Conservation (phyloP, 495 filamentous ascomycete species). For the Penicillium salamii region DNA sequence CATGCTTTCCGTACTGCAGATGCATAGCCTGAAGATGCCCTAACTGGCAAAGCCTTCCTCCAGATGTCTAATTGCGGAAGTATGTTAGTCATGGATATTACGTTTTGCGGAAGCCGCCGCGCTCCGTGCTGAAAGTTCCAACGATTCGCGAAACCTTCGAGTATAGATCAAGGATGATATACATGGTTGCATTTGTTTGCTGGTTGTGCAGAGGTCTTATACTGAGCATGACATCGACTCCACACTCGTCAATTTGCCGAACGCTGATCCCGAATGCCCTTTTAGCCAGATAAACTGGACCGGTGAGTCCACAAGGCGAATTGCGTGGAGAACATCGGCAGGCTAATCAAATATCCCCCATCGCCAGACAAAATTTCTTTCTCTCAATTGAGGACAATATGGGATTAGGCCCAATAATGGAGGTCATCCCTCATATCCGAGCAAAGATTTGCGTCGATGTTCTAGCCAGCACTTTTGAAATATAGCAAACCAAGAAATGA, state of each 20-base stretch:
- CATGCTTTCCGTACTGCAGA: no score
- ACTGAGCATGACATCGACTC: background rate
- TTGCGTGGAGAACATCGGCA: no score
- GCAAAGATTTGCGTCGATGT: background rate
- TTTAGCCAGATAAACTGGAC: background rate
- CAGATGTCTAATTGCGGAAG: background rate
- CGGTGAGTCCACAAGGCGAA: no score
- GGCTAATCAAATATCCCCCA: no score
- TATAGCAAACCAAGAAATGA: background rate
- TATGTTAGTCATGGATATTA: background rate
- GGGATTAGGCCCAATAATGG: no score
- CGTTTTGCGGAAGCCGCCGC: slow-evolving; percentile 2
- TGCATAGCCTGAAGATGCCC: background rate
- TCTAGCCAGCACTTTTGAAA: background rate
- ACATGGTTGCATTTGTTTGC: background rate
- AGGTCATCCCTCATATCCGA: no score
- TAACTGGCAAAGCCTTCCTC: background rate
- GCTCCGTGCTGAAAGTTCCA: background rate
- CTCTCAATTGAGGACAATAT: no score
- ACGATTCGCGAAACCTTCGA: background rate
- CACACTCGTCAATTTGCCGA: background rate
- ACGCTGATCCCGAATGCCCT: background rate
- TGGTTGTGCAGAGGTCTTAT: no score
- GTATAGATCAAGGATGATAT: no score
- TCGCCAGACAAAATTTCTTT: no score